phyloP scores from a whole-genome alignment of 1,284 basidiomycete genomes.

The Chalciporus sp. region DNA sequence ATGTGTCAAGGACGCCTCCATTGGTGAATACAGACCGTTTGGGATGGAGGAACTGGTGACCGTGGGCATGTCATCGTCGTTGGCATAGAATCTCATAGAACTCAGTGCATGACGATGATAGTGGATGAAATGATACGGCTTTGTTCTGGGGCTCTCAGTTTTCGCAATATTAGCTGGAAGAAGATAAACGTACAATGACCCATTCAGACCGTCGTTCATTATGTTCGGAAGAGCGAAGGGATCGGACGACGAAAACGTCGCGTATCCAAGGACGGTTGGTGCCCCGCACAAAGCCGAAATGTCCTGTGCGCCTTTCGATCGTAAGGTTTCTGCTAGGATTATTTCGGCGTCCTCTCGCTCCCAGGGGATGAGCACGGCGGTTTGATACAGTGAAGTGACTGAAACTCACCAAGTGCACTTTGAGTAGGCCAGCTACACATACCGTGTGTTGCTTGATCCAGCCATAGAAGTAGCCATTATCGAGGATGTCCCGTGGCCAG shows the following conservation, averaged over 20 bases:
- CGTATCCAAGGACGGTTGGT: slow-evolving; percentile 31
- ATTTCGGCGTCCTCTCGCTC: slow-evolving; percentile 26
- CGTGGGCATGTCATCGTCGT: slow-evolving; percentile 42
- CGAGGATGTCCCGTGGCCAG: slow-evolving; percentile 52
- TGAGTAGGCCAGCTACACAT: slow-evolving; percentile 55
- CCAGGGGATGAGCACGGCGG: slow-evolving; percentile 1
- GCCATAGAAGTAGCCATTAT: slow-evolving; percentile 53
- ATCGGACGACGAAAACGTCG: slow-evolving; percentile 15
- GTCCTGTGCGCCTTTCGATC: slow-evolving; percentile 6
- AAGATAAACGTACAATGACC: slow-evolving; percentile 17
- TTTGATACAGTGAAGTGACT: neutral
- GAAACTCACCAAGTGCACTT: slow-evolving; percentile 35
- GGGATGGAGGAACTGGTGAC: slow-evolving; percentile 10
- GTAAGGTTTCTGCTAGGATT: slow-evolving; percentile 14
- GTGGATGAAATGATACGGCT: slow-evolving; percentile 40
- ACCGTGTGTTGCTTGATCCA: slow-evolving; percentile 45
- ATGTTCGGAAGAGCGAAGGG: slow-evolving; percentile 18
- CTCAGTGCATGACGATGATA: slow-evolving; percentile 51
- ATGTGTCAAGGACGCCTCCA: slow-evolving; percentile 24
- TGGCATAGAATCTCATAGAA: slow-evolving; percentile 58
- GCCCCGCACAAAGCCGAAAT: slow-evolving; percentile 22
- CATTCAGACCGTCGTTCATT: slow-evolving; percentile 11
- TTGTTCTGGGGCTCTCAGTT: slow-evolving; percentile 18
- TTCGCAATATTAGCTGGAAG: slow-evolving; percentile 8
- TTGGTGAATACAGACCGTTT: slow-evolving; percentile 10